Conservation (phyloP, 352 stramenopile genomes). For the Phytopythium aichiense region DNA sequence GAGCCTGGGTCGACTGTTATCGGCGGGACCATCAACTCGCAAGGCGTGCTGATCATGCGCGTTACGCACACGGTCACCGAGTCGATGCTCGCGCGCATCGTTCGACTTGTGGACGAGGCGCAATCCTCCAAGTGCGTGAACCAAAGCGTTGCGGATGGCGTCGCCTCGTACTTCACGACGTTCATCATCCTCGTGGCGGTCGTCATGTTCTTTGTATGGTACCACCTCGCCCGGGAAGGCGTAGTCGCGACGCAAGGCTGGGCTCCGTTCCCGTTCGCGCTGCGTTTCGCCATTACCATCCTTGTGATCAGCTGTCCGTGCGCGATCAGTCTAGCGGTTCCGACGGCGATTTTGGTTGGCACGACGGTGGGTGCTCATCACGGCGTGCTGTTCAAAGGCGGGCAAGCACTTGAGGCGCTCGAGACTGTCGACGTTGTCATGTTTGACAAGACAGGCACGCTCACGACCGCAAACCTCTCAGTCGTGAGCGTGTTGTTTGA, state of each 20-base stretch:
- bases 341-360: slow-evolving; percentile 75
- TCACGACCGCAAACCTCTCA: slow-evolving; percentile 54
- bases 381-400: slow-evolving; percentile 80
- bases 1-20: slow-evolving; percentile 54
- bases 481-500: slow-evolving; percentile 25
- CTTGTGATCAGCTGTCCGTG: slow-evolving; percentile 78
- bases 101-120: slow-evolving; percentile 67
- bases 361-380: slow-evolving; percentile 76
- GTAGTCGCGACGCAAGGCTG: slow-evolving; percentile 43
- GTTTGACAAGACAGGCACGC: slow-evolving; percentile 81
- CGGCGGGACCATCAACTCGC: slow-evolving; percentile 64
- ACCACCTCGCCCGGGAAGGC: slow-evolving; percentile 39
- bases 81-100: slow-evolving; percentile 73
- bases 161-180: slow-evolving; percentile 70
- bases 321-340: slow-evolving; percentile 70
- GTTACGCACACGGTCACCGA: slow-evolving; percentile 72
- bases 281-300: slow-evolving; percentile 79
- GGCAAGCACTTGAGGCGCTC: slow-evolving; percentile 61
- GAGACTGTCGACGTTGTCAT: slow-evolving; percentile 66
- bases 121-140: slow-evolving; percentile 59
- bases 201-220: slow-evolving; percentile 73
- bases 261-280: slow-evolving; percentile 59
- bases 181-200: slow-evolving; percentile 63
- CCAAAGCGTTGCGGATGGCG: slow-evolving; percentile 59
- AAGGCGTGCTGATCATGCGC: slow-evolving; percentile 61